Evolutionary conservation across 2,329 filamentous ascomycete genomes (phyloP), one percentile per base, ranked within the genome.

Genomic region (Talaromyces sp.): DNA sequence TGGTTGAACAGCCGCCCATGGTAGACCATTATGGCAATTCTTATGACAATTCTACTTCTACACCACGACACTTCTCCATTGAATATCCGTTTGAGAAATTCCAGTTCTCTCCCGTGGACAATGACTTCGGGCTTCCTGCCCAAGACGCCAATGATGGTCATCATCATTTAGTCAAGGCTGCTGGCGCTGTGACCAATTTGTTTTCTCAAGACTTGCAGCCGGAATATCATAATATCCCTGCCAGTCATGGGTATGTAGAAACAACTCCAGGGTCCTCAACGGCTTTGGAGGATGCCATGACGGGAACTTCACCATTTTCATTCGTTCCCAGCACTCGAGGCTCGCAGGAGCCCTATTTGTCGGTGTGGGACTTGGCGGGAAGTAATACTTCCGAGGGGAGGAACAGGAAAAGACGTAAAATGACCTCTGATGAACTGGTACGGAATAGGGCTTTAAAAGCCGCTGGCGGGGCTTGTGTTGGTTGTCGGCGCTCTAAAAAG

Each of bases 381-480:
- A 23, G 33, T 37, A 31, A 39, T 12, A 11, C 57, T 2, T 28
- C 37, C 9, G 23, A 25, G 3, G 18, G 18, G 5, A 39, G 23
- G 5, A 39, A n/a, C n/a, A 23, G 12, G 5, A 48, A 14, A 21
- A 44, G 61, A 12, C 31, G 44, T 12, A 60, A 62, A n/a, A 25
- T 59, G 39, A 58, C 44, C 8, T 1, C 21, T 4, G 35, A 12
- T 2, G 56, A 63, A 21, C 28, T 25, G 39, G 37, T 39, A 21
- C 61, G 39, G 16, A 31, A 16, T 3, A 59, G 42, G 39, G 61
- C 61, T 1, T 39, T 63, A 0, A 63, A 56, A 39, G 18, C 52
- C 2, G 61, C 56, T 5, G 61, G 61, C 9, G 61, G 61, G 23
- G 61, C 61, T 1, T 63, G 61, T 28, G 46, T 56, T 0, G 37